Evolutionary conservation across 108 stramenopile genomes (phyloP), one percentile per base, ranked within the genome.

Genomic region (Pseudonitzschia delicatissima): DNA sequence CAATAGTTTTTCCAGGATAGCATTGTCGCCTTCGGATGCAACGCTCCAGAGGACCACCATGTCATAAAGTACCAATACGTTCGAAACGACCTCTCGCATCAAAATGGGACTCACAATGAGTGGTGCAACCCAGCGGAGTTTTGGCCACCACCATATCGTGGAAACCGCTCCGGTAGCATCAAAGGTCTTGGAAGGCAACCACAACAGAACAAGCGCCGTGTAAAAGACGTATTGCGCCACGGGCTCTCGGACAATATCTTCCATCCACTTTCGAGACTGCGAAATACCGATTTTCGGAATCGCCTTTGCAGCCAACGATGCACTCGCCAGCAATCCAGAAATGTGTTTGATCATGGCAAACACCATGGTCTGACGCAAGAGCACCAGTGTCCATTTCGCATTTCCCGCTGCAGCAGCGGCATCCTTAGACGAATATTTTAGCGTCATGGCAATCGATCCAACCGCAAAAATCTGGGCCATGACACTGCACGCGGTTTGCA

Each of bases 171-270:
- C 5, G 2, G n/a, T 7, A 8, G 11, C 2, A 27, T 31, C 29
- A n/a, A 55, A 27, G 0, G 6, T 13, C 27, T 50, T 67, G 1
- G 60, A n/a, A 5, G 77, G 77, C 68, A 87, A 65, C 92, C 92
- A 93, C 27, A 87, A 61, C 29, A 83, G 59, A 40, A 93, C 15
- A 17, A 88, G 58, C 0, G 92, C 83, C 57, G 81, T 80, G 45
- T 85, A 90, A 66, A 90, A 90, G 26, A 90, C 77, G 70, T 93
- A 93, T 36, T 90, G 88, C 21, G 85, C 83, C 11, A 93, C 76
- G 13, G 92, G 92, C 76, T 93, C 92, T 3, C 49, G 27, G 3
- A 77, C 87, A 31, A 93, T 58, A 7, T 57, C 9, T 65, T 90
- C 82, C 72, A 93, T 74, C 68, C 82, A 76, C 42, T 35, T 20